phyloP scores from a whole-genome alignment of 1,284 basidiomycete species.

The Termitomyces sp. region DNA sequence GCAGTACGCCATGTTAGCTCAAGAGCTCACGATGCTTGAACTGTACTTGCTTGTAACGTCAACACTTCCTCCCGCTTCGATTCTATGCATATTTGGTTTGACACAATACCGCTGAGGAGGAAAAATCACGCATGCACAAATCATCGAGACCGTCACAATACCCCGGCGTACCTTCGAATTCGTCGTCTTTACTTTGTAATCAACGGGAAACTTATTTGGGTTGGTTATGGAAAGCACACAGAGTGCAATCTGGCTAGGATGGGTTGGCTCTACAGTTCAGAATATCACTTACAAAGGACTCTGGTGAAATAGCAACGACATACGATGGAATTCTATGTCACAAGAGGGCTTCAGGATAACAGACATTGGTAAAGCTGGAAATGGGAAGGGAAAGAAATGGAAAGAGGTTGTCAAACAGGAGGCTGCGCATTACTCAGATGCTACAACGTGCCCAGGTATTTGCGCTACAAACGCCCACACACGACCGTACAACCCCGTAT shows the following conservation, averaged over 20 bases:
- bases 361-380: background rate
- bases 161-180: background rate
- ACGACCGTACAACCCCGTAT: background rate
- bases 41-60: background rate
- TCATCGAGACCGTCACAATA: background rate
- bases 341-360: background rate
- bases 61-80: background rate
- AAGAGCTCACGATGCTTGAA: background rate
- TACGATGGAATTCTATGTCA: slow-evolving; percentile 2
- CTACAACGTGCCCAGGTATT: background rate
- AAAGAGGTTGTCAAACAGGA: background rate
- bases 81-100: slow-evolving; percentile 1
- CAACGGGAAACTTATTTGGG: background rate
- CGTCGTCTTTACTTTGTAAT: slow-evolving; percentile 7
- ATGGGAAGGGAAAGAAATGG: background rate
- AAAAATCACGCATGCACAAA: background rate
- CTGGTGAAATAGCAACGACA: background rate
- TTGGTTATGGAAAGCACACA: slow-evolving; percentile 4
- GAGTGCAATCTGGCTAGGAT: background rate
- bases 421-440: background rate
- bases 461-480: too few relatives aligned
- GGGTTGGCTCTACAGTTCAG: background rate
- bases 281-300: background rate
- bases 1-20: background rate
- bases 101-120: background rate